Conservation (phyloP, 2,329 filamentous ascomycete genomes). For the Fusarium tricinctum region DNA sequence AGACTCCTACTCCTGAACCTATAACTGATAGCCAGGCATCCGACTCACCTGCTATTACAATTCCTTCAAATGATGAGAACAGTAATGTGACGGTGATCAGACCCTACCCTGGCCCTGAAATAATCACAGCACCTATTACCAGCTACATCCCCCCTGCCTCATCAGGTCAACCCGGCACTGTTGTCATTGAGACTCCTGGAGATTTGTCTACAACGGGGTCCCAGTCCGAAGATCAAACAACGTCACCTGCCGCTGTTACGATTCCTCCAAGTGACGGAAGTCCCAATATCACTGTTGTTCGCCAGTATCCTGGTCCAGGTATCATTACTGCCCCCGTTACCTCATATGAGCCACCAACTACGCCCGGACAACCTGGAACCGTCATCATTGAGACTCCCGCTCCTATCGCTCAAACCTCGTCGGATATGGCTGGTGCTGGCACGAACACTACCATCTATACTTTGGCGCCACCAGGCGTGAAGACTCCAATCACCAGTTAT, state of each 20-base stretch:
- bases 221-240: constrained; percentile 8
- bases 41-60: constrained; percentile 2
- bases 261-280: constrained; percentile 23
- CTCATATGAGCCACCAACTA: constrained; percentile 23
- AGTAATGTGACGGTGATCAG: constrained; percentile 23
- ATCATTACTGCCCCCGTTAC: constrained; percentile 30
- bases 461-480: constrained; percentile 18
- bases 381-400: constrained; percentile 33
- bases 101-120: constrained; percentile 16
- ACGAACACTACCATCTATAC: constrained; percentile 36
- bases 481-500: constrained; percentile 25
- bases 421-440: constrained; percentile 3
- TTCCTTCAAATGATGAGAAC: constrained; percentile 15
- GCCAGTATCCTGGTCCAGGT: constrained; percentile 26
- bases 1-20: constrained; percentile 24
- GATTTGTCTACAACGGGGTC: constrained; percentile 2
- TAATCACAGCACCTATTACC: constrained; percentile 10
- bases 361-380: constrained; percentile 25
- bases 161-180: constrained; percentile 16
- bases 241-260: constrained; percentile 15
- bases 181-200: constrained; percentile 23
- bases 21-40: constrained; percentile 3
- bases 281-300: constrained; percentile 29
- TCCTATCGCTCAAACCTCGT: constrained; percentile 1
- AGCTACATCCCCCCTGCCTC: constrained; percentile 6